Evolutionary conservation across 1,284 basidiomycete species (phyloP).

Genomic region (Malassezia vespertilionis): DNA sequence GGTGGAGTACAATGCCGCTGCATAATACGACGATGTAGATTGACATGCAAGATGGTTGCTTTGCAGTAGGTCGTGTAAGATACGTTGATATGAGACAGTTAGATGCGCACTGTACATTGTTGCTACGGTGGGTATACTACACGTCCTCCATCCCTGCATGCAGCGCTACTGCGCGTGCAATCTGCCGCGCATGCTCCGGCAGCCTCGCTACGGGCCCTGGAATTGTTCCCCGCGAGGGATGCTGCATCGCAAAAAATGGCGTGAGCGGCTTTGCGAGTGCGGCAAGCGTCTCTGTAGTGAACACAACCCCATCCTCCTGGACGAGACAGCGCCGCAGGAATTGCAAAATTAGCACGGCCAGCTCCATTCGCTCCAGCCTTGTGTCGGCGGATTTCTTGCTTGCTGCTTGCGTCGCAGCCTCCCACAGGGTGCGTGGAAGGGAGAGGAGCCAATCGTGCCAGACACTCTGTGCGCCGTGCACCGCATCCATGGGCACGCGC

Average conservation of each 20-base stretch:
- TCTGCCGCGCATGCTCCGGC: not conserved
- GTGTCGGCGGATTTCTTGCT: not conserved
- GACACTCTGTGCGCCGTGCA: not conserved
- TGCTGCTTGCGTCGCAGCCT: not conserved
- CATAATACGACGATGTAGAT: too few species aligned
- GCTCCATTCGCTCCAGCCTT: not conserved
- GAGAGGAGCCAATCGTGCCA: constrained; percentile 12
- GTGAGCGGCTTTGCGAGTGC: not conserved
- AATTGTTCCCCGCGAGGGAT: constrained; percentile 8
- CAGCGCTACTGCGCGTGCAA: constrained; percentile 5
- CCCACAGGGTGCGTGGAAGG: constrained; percentile 15
- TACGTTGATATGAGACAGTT: too few species aligned
- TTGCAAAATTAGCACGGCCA: not conserved
- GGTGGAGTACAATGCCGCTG: too few species aligned
- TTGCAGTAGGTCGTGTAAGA: too few species aligned
- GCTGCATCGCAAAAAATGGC: constrained; percentile 11
- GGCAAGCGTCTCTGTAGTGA: not conserved
- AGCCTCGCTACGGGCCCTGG: constrained; percentile 3
- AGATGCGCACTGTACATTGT: too few species aligned
- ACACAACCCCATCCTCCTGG: constrained; percentile 1
- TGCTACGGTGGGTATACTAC: not conserved
- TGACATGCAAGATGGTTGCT: too few species aligned
- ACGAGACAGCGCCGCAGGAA: constrained; percentile 3
- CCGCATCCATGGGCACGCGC: not conserved
- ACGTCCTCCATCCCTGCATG: not conserved